Conservation (phyloP, 2,329 filamentous ascomycete genomes). For the Aspergillus brunneoviolaceus region DNA sequence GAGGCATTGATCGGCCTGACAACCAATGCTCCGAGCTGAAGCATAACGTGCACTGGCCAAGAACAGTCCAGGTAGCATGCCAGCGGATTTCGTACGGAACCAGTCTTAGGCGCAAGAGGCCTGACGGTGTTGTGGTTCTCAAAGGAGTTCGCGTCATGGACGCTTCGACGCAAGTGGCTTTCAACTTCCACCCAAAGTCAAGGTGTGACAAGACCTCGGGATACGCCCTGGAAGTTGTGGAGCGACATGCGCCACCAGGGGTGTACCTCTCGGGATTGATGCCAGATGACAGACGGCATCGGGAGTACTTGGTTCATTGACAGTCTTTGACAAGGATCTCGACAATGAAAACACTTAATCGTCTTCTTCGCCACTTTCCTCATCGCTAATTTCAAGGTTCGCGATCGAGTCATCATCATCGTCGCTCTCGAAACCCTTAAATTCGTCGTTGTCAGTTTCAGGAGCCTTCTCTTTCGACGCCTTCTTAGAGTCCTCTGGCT, state of each 20-base stretch:
- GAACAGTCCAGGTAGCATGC: conserved; percentile 13
- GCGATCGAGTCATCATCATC: conserved; percentile 46
- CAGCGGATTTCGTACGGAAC: conserved; percentile 15
- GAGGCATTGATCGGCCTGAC: not conserved
- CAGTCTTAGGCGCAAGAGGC: conserved; percentile 11
- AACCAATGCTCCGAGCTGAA: conserved; percentile 1
- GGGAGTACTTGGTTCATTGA: not conserved
- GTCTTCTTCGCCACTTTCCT: conserved; percentile 46
- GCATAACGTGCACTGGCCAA: conserved; percentile 8
- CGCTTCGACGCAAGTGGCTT: conserved; percentile 9
- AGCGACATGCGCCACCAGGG: not conserved
- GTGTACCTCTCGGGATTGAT: not conserved
- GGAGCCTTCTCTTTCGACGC: conserved; percentile 36
- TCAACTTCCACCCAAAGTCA: not conserved
- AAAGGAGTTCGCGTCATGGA: conserved; percentile 3
- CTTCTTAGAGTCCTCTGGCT: conserved; percentile 30
- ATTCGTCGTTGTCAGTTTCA: conserved; percentile 29
- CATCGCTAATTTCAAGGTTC: conserved; percentile 45
- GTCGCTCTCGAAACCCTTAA: conserved; percentile 40
- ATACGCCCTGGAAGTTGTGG: not conserved
- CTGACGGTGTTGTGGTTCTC: conserved; percentile 7
- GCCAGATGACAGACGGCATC: not conserved
- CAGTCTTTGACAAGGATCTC: not conserved
- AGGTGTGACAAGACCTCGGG: not conserved
- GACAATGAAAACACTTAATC: conserved; percentile 25